Evolutionary conservation across 1,284 basidiomycete genomes (phyloP), one percentile per base, ranked within the genome.

Genomic region (Marasmius tenuissimus): DNA sequence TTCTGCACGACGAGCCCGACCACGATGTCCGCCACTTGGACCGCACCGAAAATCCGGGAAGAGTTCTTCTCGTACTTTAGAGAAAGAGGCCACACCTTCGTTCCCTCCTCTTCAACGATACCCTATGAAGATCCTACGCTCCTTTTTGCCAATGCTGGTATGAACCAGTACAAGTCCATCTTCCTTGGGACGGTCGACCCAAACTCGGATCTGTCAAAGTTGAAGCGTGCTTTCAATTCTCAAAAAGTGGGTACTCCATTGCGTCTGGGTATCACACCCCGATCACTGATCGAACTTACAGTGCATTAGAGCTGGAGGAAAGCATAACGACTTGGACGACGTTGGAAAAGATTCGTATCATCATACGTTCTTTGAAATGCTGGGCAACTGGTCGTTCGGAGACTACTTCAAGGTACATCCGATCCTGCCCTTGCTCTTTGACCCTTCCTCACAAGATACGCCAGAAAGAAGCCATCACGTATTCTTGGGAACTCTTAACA

Each of bases 331-430:
- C 77, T 83, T 99, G 59, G 97, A 99, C 74, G 97, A 99, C 75
- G 97, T 99, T 61, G 97, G 97, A 54, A 97, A 97, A 77, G 97
- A 99, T 74, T 94, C 93, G 1, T 96, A 96, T 73, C 94, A 94
- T 69, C 92, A 98, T 76, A 99, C 97, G 3, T 99, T 99, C 81
- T 99, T 99, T 73, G 97, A 99, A 78, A 99, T 99, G 97, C 80
- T 99, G 65, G 97, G 97, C 50, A 99, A 99, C 77, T 99, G 97
- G 97, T 98, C 96, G 10, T 99, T 99, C 70, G 97, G 97, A 5
- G 94, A 99, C 76, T 99, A 99, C 80, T 99, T 99, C 87, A 99
- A 99, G 87, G 94, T 88, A 59, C 47, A 64, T 65, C 37, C 47
- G 18, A n/a, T 40, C 53, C 11, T 57, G 27, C 52, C 60, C 22